Conservation (phyloP, 306 rosid genomes). For the Prunus armeniaca region DNA sequence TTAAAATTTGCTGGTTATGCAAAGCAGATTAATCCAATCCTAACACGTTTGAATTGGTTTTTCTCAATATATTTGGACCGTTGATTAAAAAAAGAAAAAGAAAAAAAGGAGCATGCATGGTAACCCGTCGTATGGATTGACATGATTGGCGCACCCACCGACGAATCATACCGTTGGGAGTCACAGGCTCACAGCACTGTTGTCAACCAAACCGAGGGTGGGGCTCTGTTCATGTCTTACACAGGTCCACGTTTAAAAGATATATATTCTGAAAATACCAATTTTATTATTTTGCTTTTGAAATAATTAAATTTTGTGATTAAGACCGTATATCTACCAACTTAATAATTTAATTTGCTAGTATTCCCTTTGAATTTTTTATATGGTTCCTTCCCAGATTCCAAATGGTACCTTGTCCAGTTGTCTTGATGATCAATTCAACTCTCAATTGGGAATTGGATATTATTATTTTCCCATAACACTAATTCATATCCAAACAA, state of each 20-base stretch:
- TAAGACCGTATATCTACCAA: conserved; percentile 20
- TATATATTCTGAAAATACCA: not conserved
- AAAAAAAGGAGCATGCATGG: not conserved
- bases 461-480: not conserved
- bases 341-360: not conserved
- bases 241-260: not conserved
- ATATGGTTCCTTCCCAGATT: not conserved
- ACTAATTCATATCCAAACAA: not conserved
- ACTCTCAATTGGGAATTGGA: not conserved
- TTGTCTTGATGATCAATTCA: not conserved
- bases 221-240: conserved; percentile 2
- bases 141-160: conserved; percentile 15
- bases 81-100: no score
- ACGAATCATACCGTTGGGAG: conserved; percentile 5
- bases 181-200: not conserved
- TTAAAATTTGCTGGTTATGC: not conserved
- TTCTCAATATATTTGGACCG: not conserved
- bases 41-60: not conserved
- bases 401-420: not conserved
- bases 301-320: not conserved
- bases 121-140: not conserved
- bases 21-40: not conserved
- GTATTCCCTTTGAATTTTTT: not conserved
- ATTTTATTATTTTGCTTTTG: not conserved
- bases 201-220: not conserved